A percentile compares a stretch with the other conserved stretches of the same genome.
phyloP scores from a whole-genome alignment of 192 early-diverging fungal genomes.

The Umbelopsis ramanniana region DNA sequence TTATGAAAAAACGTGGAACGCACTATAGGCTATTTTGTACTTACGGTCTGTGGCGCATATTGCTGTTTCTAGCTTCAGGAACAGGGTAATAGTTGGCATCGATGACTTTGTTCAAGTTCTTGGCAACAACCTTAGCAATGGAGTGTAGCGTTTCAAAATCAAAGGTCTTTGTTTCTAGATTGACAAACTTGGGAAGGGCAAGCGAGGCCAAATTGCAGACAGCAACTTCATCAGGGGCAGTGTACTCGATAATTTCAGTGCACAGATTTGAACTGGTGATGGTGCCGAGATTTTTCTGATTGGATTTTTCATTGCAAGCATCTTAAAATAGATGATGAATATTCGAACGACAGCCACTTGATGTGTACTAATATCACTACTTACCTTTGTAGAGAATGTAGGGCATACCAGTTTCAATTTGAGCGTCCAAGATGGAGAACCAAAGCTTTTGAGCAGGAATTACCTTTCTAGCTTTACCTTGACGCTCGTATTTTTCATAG shows the following conservation, averaged over 20 bases:
- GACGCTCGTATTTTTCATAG: conserved; percentile 86
- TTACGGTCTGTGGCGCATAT: conserved; percentile 89
- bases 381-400: conserved; percentile 96
- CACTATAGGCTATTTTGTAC: neutral
- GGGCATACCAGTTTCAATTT: conserved; percentile 96
- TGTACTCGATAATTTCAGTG: conserved; percentile 97
- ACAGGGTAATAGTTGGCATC: conserved; percentile 97
- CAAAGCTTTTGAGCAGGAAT: conserved; percentile 96
- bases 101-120: conserved; percentile 96
- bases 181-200: conserved; percentile 88
- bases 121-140: conserved; percentile 85
- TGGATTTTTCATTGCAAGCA: conserved; percentile 96
- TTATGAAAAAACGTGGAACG: neutral
- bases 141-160: conserved; percentile 85
- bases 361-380: too few species aligned
- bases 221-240: conserved; percentile 92
- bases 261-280: conserved; percentile 98
- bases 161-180: conserved; percentile 57
- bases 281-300: conserved; percentile 97
- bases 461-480: conserved; percentile 75
- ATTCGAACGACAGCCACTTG: neutral
- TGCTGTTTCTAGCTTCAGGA: conserved; percentile 79
- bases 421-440: conserved; percentile 95
- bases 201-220: conserved; percentile 97
- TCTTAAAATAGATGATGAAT: conserved; percentile 49